Percentiles rank a stretch among this genome's conserved stretches.
phyloP scores from a whole-genome alignment of 176 grass and related monocot species.

The Aechmea fasciata region DNA sequence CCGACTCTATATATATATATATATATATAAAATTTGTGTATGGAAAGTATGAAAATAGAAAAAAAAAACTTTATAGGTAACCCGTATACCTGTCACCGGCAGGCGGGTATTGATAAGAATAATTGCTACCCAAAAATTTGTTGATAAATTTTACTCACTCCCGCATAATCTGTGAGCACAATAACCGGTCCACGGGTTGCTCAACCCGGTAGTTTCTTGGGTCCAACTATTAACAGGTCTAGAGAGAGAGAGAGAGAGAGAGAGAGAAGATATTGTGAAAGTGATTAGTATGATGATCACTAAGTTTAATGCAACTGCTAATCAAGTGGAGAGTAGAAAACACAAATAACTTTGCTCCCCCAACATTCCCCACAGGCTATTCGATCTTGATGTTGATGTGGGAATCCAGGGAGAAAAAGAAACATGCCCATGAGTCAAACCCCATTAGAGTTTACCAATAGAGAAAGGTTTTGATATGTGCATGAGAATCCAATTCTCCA shows the following conservation, averaged over 20 bases:
- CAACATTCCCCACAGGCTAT: slow-evolving; percentile 24
- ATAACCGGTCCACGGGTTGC: no score
- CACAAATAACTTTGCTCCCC: slow-evolving; percentile 18
- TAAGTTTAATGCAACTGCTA: slow-evolving; percentile 10
- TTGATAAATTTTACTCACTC: no score
- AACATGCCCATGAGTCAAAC: slow-evolving; percentile 57
- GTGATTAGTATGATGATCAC: background rate
- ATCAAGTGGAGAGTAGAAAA: slow-evolving; percentile 21
- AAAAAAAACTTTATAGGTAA: no score
- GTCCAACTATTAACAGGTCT: background rate
- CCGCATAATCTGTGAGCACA: no score
- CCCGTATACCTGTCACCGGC: no score
- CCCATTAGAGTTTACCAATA: slow-evolving; percentile 46
- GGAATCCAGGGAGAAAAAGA: slow-evolving; percentile 39
- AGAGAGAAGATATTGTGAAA: background rate
- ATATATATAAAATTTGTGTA: no score
- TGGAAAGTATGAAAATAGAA: no score
- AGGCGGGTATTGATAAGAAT: background rate
- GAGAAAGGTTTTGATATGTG: slow-evolving; percentile 69
- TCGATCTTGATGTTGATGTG: slow-evolving; percentile 38
- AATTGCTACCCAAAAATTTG: background rate
- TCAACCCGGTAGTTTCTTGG: no score
- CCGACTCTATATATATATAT: no score
- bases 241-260: background rate
- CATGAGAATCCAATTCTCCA: slow-evolving; percentile 56